These are phyloP conservation scores for Boechera divaricarpa DNA, from an alignment of 345 rosid species.

Conservation along the genomic window DNA sequence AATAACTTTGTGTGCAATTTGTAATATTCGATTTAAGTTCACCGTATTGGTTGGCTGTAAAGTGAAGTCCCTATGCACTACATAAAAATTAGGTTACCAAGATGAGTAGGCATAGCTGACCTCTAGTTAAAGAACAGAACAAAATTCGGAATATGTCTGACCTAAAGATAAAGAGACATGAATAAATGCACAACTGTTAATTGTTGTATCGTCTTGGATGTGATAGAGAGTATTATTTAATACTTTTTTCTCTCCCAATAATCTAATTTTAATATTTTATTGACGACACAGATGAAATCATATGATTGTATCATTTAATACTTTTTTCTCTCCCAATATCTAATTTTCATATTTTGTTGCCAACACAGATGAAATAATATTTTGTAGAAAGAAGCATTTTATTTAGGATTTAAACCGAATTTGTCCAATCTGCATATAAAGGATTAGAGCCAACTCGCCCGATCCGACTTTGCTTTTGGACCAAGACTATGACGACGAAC, in stretches of 20 bases:
- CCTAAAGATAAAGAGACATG: background rate
- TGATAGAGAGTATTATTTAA: conserved; percentile 1
- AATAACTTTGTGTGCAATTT: background rate
- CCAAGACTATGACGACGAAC: background rate
- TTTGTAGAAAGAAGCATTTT: no score
- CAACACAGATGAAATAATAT: no score
- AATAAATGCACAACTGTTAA: conserved; percentile 30
- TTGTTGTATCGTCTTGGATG: background rate
- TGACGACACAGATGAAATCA: no score
- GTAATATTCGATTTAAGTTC: background rate
- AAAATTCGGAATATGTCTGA: conserved; percentile 5
- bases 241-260: background rate
- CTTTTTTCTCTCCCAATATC: background rate
- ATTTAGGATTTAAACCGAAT: background rate
- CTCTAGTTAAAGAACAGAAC: background rate
- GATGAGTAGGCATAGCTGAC: background rate
- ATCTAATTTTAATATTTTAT: background rate
- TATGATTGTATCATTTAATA: conserved; percentile 3
- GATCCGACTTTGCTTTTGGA: background rate
- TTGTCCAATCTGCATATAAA: background rate
- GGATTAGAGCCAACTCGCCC: background rate
- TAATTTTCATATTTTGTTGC: background rate
- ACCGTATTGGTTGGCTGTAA: background rate
- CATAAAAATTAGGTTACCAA: background rate
- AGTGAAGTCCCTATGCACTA: background rate